Base-by-base conservation (phyloP, 148 eudicot genomes). In the Silene latifolia region DNA sequence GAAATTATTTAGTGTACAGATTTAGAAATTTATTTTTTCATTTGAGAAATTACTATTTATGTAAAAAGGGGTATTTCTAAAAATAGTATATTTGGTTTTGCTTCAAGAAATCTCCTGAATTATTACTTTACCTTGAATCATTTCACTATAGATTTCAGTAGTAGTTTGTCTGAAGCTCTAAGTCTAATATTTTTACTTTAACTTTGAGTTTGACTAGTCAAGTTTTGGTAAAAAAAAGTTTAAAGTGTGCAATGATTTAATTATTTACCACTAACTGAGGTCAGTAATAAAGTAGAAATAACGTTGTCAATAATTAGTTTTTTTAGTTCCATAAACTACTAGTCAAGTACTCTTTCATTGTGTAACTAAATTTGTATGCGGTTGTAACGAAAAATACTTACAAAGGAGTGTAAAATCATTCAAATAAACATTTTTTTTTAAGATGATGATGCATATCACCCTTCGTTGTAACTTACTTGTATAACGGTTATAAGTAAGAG, bases 81-180 rank as follows among this genome's bases (percentile, higher is more conserved):
- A 63, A 53, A 8, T 72, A 35, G 80, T 0, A 72, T 7, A 23
- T 32, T 65, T 29, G 21, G 71, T 63, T 78, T 71, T 19, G 12
- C 58, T 72, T 35, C 74, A 78, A 78, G 80, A 78, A 78, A 78
- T 72, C 76, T 72, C 80, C 75, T 77, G 70, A 61, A 73, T 20
- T 73, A 69, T 56, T 44, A 56, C 56, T 63, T 46, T 46, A 72
- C 13, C 4, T 39, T 24, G 42, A 24, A 63, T 27, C 42, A 63
- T 44, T 12, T 11, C 54, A 10, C 15, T 18, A 42, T 67, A 20
- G 42, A 56, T 62, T 56, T 53, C 61, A n/a, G 51, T 53, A n/a
- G 64, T 72, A 24, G 61, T 72, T 74, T 63, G 69, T 74, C 77
- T 74, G 25, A 23, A 48, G 17, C 56, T 72, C 18, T 46, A 23